Evolutionary conservation across 441 rosid genomes (phyloP).

Genomic region (Iberis amara): DNA sequence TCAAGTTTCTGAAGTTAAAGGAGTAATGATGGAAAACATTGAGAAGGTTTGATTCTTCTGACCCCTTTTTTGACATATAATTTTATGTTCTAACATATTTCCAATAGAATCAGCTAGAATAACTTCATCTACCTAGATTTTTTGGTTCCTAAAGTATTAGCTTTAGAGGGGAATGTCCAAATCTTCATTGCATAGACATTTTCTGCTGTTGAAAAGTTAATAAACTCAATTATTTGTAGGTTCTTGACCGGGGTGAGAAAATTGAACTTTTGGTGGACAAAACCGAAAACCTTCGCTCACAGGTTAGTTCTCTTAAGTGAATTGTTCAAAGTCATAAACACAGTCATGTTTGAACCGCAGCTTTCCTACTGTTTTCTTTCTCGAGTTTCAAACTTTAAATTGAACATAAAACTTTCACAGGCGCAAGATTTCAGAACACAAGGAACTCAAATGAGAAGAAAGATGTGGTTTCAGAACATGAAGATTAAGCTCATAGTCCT

Average conservation of each 20-base stretch:
- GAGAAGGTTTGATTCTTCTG: conserved; percentile 41
- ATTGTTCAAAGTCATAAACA: not conserved
- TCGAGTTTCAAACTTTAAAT: not conserved
- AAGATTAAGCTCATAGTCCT: conserved; percentile 64
- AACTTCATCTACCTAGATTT: not conserved
- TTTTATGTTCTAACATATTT: not conserved
- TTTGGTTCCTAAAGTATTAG: not conserved
- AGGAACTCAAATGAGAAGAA: conserved; percentile 55
- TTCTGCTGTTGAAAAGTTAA: not conserved
- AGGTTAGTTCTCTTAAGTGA: conserved; percentile 40
- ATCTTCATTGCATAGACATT: not conserved
- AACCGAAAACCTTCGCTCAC: conserved; percentile 89
- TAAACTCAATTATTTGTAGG: conserved; percentile 39
- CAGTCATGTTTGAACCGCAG: not conserved
- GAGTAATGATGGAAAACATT: conserved; percentile 63
- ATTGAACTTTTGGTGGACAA: conserved; percentile 87
- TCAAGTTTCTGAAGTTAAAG: conserved; percentile 60
- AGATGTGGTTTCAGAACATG: conserved; percentile 83
- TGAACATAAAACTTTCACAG: conserved; percentile 31
- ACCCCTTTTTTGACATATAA: not conserved
- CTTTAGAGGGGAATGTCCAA: not conserved
- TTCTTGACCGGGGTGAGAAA: conserved; percentile 93
- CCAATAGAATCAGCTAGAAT: not conserved
- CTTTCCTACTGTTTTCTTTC: not conserved
- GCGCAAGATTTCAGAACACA: conserved; percentile 59